These are phyloP conservation scores for Aphanomyces astaci DNA, from an alignment of 352 stramenopile species.

Conservation along the genomic window DNA sequence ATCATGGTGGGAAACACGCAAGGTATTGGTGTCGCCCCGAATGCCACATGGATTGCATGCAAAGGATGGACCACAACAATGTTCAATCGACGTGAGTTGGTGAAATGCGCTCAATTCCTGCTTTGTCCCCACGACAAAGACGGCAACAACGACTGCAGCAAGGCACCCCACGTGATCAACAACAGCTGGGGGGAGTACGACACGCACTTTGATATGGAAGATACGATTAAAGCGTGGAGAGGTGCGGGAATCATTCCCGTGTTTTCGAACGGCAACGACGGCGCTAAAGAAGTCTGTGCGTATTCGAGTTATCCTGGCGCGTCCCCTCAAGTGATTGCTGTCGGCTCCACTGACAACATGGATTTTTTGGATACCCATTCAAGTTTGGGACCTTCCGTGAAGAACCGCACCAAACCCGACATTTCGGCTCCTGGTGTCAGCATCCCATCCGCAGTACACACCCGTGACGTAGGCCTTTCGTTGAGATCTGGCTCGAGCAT, in stretches of 20 bases:
- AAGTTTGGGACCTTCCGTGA: slow-evolving; percentile 27
- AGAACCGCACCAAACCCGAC: slow-evolving; percentile 31
- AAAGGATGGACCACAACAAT: slow-evolving; percentile 18
- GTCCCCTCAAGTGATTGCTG: slow-evolving; percentile 27
- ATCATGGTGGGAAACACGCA: too few species aligned
- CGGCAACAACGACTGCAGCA: slow-evolving; percentile 27
- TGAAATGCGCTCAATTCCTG: slow-evolving; percentile 28
- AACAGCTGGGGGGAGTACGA: slow-evolving; percentile 31
- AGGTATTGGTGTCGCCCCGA: too few species aligned
- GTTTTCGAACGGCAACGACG: slow-evolving; percentile 30
- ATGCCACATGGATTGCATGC: slow-evolving; percentile 28
- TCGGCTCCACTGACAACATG: slow-evolving; percentile 26
- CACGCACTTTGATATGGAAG: slow-evolving; percentile 22
- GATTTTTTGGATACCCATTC: slow-evolving; percentile 26
- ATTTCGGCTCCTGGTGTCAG: slow-evolving; percentile 26
- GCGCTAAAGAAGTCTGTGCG: slow-evolving; percentile 24
- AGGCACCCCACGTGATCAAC: slow-evolving; percentile 32
- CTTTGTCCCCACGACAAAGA: too few species aligned
- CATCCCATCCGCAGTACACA: slow-evolving; percentile 24
- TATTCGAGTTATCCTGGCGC: slow-evolving; percentile 28
- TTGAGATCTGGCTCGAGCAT: slow-evolving; percentile 33
- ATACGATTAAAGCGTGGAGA: slow-evolving; percentile 29
- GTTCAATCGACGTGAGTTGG: slow-evolving; percentile 24
- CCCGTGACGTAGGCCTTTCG: slow-evolving; percentile 38
- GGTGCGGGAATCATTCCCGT: slow-evolving; percentile 32